Evolutionary conservation across 768 basidiomycete genomes (phyloP), one percentile per base, ranked within the genome.

Genomic region (Kwoniella europaea): DNA sequence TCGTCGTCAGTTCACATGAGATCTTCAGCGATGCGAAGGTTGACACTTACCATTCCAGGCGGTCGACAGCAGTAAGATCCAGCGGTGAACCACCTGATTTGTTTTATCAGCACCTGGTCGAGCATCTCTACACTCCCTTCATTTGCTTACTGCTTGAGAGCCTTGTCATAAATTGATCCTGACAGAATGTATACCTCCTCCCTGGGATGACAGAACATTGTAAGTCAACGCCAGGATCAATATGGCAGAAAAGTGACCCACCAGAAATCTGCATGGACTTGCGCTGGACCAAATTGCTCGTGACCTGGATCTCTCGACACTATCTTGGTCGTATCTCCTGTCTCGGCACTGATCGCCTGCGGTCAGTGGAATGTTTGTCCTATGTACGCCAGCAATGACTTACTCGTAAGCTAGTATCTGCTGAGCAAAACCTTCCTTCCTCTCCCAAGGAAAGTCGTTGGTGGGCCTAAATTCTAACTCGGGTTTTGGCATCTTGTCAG

Each of bases 11-110:
- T 27, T 61, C 24, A 29, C 29, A 24, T 43, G 35, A 35, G 24
- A 61, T 35, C 15, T 6, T 20, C 10, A 42, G 59, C 18, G 35
- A 24, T 20, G 24, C 35, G 10, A 13, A 15, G 15, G 59, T 16
- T 2, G 16, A 18, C 9, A 63, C 62, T 43, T 24, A 68, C 52
- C 67, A 68, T 68, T 35, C 67, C 67, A 10, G 67, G 67, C 15
- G 67, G 67, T 61, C 67, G 52, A 61, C 67, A 68, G 41, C 67
- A 68, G 29, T 68, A 68, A 35, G 43, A 20, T 10, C 67, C 67
- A 20, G 22, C 67, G n/a, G 24, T 44, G 18, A 60, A 60, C 67
- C 67, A 68, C 41, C 42, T 68, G 27, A 27, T 27, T 27, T 27
- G 27, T 27, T 27, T 27, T 3, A 27, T 27, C 27, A 27, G 27